phyloP scores from a whole-genome alignment of 768 basidiomycete species.

The Hydnum rufescens region DNA sequence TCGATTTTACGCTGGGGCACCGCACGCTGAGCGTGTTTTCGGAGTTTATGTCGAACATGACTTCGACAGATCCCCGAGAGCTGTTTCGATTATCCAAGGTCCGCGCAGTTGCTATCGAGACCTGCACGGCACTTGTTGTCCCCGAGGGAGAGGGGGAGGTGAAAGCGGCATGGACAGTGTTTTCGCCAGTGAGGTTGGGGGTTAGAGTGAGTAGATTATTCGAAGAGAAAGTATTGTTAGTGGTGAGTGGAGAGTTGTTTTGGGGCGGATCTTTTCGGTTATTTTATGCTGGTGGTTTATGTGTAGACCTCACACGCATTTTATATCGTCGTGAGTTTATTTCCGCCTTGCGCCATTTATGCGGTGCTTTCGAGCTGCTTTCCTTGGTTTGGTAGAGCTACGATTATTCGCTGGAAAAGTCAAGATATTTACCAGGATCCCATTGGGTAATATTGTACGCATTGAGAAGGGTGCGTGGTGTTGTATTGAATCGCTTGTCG shows the following conservation, averaged over 20 bases:
- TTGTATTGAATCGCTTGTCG: not conserved
- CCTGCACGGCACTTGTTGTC: conserved; percentile 57
- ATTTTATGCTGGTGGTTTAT: not conserved
- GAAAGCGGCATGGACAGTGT: conserved; percentile 78
- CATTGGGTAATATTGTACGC: conserved; percentile 54
- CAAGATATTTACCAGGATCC: conserved; percentile 73
- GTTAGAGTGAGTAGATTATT: conserved; percentile 55
- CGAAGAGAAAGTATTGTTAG: conserved; percentile 81
- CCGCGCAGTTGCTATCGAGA: conserved; percentile 82
- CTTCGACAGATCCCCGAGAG: conserved; percentile 82
- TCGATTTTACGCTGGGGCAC: conserved; percentile 79
- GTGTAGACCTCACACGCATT: conserved; percentile 31
- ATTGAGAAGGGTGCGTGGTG: conserved; percentile 50
- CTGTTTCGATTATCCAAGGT: conserved; percentile 76
- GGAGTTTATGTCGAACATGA: conserved; percentile 76
- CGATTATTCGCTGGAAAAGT: conserved; percentile 90
- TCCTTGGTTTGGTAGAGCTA: conserved; percentile 48
- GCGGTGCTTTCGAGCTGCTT: not conserved
- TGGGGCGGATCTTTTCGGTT: not conserved
- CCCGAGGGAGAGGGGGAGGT: conserved; percentile 58
- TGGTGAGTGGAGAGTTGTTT: conserved; percentile 33
- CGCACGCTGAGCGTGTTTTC: conserved; percentile 76
- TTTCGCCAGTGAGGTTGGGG: conserved; percentile 64
- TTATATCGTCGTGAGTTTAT: conserved; percentile 50
- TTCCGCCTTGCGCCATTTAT: not conserved